Evolutionary conservation across 75 land plant species (phyloP), one percentile per base, ranked within the genome.

Genomic region (Sequoia sempervirens): DNA sequence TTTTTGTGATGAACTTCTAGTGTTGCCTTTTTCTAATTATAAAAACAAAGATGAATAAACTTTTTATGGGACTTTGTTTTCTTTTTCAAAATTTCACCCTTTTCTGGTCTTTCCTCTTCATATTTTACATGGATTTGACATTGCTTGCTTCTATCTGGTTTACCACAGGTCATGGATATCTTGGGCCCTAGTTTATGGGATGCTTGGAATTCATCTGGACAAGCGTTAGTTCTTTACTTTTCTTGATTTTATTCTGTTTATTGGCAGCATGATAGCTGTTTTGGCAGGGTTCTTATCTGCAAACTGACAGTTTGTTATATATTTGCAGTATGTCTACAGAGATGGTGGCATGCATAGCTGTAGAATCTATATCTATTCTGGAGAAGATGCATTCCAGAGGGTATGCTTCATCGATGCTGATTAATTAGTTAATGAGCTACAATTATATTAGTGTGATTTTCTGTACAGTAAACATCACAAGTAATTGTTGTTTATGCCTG

Each of bases 171-270:
- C 74, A 96, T 96, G 98, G 98, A 96, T 83, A 93, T 95, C 90
- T 83, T 96, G 41, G 98, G 98, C 32, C 97, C 98, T 38, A 96
- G 98, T 85, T 87, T 96, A 61, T 96, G 98, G 98, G 98, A 96
- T 88, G 90, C 89, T 38, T 96, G 98, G 98, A 95, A 95, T 84
- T 82, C 93, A 46, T 86, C 97, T 47, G 97, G 97, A 40, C 98
- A 96, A 88, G 88, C 97, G 98, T 96, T 84, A 89, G 94, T 89
- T 79, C 69, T 81, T 28, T n/a, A 12, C 46, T 78, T 6, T 78
- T 1, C 14, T 7, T 45, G 30, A n/a, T 6, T 45, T n/a, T 41
- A 10, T 45, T 47, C 45, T n/a, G 30, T 20, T 83, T 41, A 72
- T 83, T 79, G 74, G 18, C 68, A 13, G 2, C 17, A 23, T 34